Evolutionary conservation across 1,139 yeast species (phyloP).

Genomic region (Taiozyma onychis): DNA sequence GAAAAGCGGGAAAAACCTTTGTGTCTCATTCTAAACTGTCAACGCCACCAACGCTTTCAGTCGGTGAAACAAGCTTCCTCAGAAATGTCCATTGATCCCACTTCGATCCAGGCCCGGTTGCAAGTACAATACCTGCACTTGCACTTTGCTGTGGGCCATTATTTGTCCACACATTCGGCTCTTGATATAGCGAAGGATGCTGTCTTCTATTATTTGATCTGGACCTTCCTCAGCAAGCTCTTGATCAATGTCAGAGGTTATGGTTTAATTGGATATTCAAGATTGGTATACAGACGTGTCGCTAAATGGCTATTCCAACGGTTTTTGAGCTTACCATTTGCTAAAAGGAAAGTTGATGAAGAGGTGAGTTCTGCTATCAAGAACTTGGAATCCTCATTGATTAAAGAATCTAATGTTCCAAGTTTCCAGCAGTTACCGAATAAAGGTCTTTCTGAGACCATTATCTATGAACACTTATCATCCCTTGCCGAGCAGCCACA

Average conservation of each 20-base stretch:
- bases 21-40: not conserved
- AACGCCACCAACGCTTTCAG: too few species aligned
- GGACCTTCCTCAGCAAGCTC: not conserved
- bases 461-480: slow-evolving; percentile 44
- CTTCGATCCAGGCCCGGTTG: not conserved
- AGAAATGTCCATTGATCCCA: not conserved
- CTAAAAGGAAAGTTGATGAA: slow-evolving; percentile 49
- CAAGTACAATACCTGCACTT: not conserved
- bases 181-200: not conserved
- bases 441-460: slow-evolving; percentile 43
- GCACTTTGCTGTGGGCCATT: not conserved
- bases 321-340: slow-evolving; percentile 47
- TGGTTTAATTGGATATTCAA: slow-evolving; percentile 10
- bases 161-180: not conserved
- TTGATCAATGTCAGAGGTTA: slow-evolving; percentile 10
- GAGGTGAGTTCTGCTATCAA: slow-evolving; percentile 48
- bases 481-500: slow-evolving; percentile 48
- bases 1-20: not conserved
- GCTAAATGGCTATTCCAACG: slow-evolving; percentile 24
- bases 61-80: too few species aligned
- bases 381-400: slow-evolving; percentile 48
- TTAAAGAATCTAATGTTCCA: slow-evolving; percentile 40
- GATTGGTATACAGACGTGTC: not conserved
- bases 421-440: slow-evolving; percentile 51
- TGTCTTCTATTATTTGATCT: not conserved